Conservation (phyloP, 495 filamentous ascomycete genomes). For the Tuber brumale region DNA sequence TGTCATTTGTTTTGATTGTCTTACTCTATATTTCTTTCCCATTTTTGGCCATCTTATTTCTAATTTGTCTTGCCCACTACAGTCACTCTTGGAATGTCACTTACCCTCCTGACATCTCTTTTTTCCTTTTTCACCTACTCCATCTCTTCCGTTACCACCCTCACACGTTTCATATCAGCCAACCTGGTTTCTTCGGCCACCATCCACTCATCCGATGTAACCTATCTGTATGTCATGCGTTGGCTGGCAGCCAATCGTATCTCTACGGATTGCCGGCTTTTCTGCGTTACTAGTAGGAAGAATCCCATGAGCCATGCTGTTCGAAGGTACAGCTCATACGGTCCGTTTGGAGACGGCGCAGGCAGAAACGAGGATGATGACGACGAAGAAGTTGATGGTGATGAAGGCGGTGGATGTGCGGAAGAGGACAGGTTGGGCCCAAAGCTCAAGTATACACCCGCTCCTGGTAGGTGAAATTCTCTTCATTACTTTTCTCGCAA, state of each 20-base stretch:
- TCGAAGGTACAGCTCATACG: conserved; percentile 39
- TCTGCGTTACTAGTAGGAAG: conserved; percentile 42
- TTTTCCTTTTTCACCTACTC: conserved; percentile 41
- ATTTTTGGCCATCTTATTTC: conserved; percentile 21
- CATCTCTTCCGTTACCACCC: conserved; percentile 34
- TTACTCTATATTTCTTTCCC: not conserved
- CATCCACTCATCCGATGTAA: conserved; percentile 42
- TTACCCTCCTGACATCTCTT: conserved; percentile 38
- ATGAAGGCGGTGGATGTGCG: conserved; percentile 23
- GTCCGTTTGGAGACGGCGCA: conserved; percentile 32
- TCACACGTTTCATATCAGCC: conserved; percentile 40
- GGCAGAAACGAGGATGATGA: conserved; percentile 32
- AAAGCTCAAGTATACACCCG: conserved; percentile 42
- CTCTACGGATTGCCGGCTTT: conserved; percentile 41
- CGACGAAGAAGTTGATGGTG: conserved; percentile 38
- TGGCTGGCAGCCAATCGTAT: conserved; percentile 39
- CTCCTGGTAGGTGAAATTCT: conserved; percentile 35
- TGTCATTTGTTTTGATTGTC: not conserved
- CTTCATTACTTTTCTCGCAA: conserved; percentile 21
- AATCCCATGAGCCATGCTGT: conserved; percentile 41
- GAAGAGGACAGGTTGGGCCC: conserved; percentile 41
- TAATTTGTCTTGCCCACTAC: conserved; percentile 6
- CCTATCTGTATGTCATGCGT: conserved; percentile 41
- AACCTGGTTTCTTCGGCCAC: conserved; percentile 42
- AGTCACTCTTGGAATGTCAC: conserved; percentile 41